Base-by-base conservation (phyloP, 495 filamentous ascomycete genomes). In the Neurospora sp. region DNA sequence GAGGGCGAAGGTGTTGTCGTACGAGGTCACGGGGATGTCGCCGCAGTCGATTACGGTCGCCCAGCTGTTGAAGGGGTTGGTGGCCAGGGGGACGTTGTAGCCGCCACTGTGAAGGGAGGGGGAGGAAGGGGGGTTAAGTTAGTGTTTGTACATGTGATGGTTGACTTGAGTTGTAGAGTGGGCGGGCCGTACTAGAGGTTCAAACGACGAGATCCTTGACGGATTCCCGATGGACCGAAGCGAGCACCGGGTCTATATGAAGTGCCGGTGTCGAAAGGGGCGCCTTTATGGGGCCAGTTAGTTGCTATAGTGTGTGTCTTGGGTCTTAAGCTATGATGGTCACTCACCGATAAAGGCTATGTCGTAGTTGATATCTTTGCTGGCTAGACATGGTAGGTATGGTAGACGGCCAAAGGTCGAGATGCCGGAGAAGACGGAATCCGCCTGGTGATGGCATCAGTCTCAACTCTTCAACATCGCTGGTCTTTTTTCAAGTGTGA, bases 201-300 rank as follows among this genome's bases (percentile, higher is more conserved):
- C 74, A 94, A 89, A 44, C 92, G 90, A 16, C 90, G 88, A 44
- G 90, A 93, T 70, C 91, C 93, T 72, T 93, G 91, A 68, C 93
- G 90, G 73, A 97, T 97, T 69, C 93, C 91, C 10, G 92, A 91
- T 20, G 93, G 93, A 0, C 93, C 93, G 79, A 96, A 96, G 27
- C 93, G 87, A 69, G 93, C 93, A n/a, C 91, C 91, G 79, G 80
- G 76, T 14, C 79, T 78, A 73, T 82, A 82, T 7, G 79, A 79
- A n/a, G 80, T 80, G 42, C 83, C 80, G 44, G 80, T 82, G 70
- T 85, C 79, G 65, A 80, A 83, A 5, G 81, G 80, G 42, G 83
- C 80, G 69, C 81, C 82, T 84, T 71, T 10, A n/a, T 10, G 20
- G 8, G 16, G 68, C 75, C 48, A 76, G 71, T 70, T 6, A 75